These are phyloP conservation scores for Scedosporium aurantiacum DNA, from an alignment of 2,329 filamentous ascomycete genomes.

Conservation along the genomic window DNA sequence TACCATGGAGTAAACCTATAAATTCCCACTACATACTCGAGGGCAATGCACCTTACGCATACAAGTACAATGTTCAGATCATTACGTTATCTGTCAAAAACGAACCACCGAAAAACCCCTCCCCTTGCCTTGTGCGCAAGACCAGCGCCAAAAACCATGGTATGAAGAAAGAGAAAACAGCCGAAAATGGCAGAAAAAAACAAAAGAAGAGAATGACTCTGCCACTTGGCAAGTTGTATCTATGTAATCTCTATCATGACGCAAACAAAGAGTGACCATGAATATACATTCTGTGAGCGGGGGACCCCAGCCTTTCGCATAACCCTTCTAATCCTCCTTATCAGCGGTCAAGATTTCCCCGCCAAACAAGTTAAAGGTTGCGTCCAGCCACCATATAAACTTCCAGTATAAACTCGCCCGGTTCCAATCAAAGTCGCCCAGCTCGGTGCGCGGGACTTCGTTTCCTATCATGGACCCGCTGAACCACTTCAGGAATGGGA, in stretches of 20 bases:
- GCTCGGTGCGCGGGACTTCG: conserved; percentile 60
- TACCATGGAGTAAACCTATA: background rate
- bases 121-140: background rate
- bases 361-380: conserved; percentile 45
- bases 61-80: background rate
- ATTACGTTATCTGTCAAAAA: background rate
- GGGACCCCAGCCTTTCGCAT: background rate
- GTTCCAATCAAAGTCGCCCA: conserved; percentile 68
- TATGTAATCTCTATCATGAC: background rate
- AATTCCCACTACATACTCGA: background rate
- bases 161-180: background rate
- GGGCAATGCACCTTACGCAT: background rate
- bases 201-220: background rate
- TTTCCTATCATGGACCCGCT: conserved; percentile 63
- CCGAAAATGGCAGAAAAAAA: background rate
- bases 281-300: background rate
- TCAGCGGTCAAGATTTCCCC: conserved; percentile 46
- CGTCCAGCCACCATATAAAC: conserved; percentile 52
- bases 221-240: background rate
- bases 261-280: background rate
- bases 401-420: conserved; percentile 57
- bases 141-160: background rate
- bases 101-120: background rate
- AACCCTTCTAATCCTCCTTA: conserved; percentile 41
- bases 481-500: conserved; percentile 64